phyloP scores from a whole-genome alignment of 257 asterid species.

The Solanum arcanum region DNA sequence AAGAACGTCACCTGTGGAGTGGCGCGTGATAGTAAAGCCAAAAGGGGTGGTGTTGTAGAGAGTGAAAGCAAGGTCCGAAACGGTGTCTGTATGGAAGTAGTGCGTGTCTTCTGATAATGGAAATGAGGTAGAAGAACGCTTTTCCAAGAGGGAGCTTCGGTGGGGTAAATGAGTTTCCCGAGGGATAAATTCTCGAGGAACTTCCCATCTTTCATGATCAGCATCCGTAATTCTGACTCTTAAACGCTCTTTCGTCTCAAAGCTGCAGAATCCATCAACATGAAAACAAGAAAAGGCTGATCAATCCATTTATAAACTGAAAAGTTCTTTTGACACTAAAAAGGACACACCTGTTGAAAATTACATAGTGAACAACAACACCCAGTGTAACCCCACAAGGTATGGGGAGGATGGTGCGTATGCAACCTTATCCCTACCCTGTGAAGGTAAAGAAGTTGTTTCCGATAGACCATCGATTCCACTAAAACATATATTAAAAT shows the following conservation, averaged over 20 bases:
- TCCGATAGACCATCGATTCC: background rate
- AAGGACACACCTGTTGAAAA: background rate
- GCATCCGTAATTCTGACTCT: slow-evolving; percentile 3
- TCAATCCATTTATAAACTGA: background rate
- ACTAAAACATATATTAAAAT: background rate
- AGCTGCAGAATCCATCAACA: background rate
- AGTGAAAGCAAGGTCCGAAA: slow-evolving; percentile 23
- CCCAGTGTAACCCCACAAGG: background rate
- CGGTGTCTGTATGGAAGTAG: slow-evolving; percentile 1
- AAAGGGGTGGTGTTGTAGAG: slow-evolving; percentile 31
- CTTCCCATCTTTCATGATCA: slow-evolving; percentile 2
- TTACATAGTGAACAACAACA: background rate
- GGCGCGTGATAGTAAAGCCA: slow-evolving; percentile 24
- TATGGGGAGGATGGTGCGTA: background rate
- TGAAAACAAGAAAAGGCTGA: background rate
- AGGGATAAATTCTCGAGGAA: background rate
- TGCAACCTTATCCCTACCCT: background rate
- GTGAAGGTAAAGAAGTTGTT: background rate
- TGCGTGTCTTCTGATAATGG: background rate
- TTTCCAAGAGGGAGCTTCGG: background rate
- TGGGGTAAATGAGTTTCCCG: background rate
- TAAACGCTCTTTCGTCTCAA: background rate
- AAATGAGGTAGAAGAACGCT: background rate
- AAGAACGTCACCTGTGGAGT: slow-evolving; percentile 28
- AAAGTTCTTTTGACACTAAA: background rate